Percentiles rank a stretch among this genome's conserved stretches.
Evolutionary conservation across 768 basidiomycete genomes (phyloP).

Genomic region (Amylocystis lapponica): DNA sequence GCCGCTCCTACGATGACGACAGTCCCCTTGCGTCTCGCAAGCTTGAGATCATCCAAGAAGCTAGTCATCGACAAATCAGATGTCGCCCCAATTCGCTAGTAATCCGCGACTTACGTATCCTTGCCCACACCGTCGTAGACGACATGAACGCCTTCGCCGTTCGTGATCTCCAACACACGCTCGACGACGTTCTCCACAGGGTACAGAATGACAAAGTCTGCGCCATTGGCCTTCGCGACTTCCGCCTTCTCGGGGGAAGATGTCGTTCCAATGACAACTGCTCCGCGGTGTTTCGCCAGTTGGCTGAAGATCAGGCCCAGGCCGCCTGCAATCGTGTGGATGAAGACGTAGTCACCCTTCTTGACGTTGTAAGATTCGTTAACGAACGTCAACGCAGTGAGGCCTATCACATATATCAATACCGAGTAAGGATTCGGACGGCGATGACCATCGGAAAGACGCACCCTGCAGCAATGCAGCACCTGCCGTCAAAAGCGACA

Average conservation of each 20-base stretch:
- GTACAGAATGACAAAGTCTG: constrained; percentile 84
- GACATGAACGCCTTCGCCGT: constrained; percentile 77
- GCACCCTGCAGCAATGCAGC: constrained; percentile 59
- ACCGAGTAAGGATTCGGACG: neutral
- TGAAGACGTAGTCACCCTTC: constrained; percentile 70
- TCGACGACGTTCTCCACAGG: constrained; percentile 67
- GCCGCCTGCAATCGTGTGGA: constrained; percentile 92
- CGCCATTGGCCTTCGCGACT: constrained; percentile 73
- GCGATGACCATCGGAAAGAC: neutral
- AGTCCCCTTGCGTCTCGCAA: constrained; percentile 78
- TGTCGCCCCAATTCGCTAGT: neutral
- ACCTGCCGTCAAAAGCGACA: constrained; percentile 60
- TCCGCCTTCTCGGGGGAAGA: constrained; percentile 81
- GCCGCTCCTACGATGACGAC: constrained; percentile 88
- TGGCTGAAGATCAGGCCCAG: constrained; percentile 69
- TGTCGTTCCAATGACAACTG: constrained; percentile 89
- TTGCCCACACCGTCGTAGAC: constrained; percentile 97
- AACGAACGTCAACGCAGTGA: constrained; percentile 74
- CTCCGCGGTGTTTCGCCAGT: constrained; percentile 67
- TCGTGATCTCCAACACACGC: constrained; percentile 68
- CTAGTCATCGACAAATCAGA: constrained; percentile 27
- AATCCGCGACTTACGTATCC: constrained; percentile 66
- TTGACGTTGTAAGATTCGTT: constrained; percentile 85
- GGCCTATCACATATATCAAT: constrained; percentile 18
- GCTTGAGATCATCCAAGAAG: constrained; percentile 75